phyloP scores from a whole-genome alignment of 257 asterid species.

The Scutellaria baicalensis region DNA sequence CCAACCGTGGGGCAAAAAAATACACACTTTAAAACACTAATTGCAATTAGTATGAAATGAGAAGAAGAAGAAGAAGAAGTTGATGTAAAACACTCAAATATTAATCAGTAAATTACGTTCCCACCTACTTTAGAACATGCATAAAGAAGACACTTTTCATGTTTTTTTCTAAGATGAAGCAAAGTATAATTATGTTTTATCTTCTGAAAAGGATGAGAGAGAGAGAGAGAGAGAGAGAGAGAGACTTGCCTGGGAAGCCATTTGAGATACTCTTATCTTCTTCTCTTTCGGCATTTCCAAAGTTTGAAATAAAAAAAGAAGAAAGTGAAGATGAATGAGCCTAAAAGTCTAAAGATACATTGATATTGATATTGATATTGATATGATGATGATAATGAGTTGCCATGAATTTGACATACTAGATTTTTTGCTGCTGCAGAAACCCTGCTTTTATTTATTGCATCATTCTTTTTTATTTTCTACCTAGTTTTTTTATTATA shows the following conservation, averaged over 20 bases:
- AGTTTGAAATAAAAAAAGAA: slow-evolving; percentile 29
- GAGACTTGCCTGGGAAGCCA: slow-evolving; percentile 32
- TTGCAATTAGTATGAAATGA: too few species aligned
- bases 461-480: too few species aligned
- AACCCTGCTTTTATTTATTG: slow-evolving; percentile 14
- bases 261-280: slow-evolving; percentile 13
- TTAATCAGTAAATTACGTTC: not conserved
- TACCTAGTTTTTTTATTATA: too few species aligned
- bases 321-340: not conserved
- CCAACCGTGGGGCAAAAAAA: too few species aligned
- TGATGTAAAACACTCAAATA: not conserved
- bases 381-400: too few species aligned
- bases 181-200: slow-evolving; percentile 7
- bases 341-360: slow-evolving; percentile 15
- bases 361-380: slow-evolving; percentile 4
- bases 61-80: too few species aligned
- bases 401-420: not conserved
- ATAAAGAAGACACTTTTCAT: not conserved
- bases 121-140: slow-evolving; percentile 1
- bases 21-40: too few species aligned
- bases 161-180: slow-evolving; percentile 11
- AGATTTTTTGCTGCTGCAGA: not conserved
- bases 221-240: not conserved
- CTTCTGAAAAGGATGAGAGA: not conserved
- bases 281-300: slow-evolving; percentile 41